These are phyloP conservation scores for Plasmodium inui DNA, from an alignment of 169 alveolate species.

Conservation along the genomic window DNA sequence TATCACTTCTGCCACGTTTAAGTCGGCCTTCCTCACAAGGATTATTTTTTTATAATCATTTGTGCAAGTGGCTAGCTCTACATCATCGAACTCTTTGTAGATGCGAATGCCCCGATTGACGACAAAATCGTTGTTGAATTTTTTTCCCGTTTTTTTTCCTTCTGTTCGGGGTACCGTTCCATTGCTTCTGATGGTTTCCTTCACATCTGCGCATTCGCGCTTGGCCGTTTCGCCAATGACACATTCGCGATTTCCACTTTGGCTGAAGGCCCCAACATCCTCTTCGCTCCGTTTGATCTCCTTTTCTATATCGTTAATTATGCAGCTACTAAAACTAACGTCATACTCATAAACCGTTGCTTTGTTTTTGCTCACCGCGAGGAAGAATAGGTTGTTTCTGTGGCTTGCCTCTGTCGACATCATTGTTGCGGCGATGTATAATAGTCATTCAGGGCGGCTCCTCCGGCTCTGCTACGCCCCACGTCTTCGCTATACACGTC, in stretches of 20 bases:
- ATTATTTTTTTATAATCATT: conserved; percentile 59
- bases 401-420: not conserved
- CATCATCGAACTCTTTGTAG: conserved; percentile 46
- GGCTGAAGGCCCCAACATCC: not conserved
- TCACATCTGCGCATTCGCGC: not conserved
- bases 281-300: conserved; percentile 22
- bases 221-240: no score
- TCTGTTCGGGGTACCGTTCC: not conserved
- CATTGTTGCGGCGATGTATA: not conserved
- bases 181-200: not conserved
- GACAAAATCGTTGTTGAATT: conserved; percentile 50
- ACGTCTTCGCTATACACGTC: no score
- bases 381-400: conserved; percentile 27
- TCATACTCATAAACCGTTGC: conserved; percentile 55
- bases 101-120: conserved; percentile 41
- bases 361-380: conserved; percentile 54
- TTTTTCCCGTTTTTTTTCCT: conserved; percentile 26
- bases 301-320: conserved; percentile 39
- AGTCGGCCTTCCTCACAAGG: conserved; percentile 19
- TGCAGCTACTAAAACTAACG: conserved; percentile 20
- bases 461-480: no score
- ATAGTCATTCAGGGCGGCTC: not conserved
- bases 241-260: not conserved
- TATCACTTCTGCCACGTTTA: conserved; percentile 55
- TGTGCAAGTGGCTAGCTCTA: conserved; percentile 58